Conservation (phyloP, 805 yeast genomes). For the Ogataea zsoltii region DNA sequence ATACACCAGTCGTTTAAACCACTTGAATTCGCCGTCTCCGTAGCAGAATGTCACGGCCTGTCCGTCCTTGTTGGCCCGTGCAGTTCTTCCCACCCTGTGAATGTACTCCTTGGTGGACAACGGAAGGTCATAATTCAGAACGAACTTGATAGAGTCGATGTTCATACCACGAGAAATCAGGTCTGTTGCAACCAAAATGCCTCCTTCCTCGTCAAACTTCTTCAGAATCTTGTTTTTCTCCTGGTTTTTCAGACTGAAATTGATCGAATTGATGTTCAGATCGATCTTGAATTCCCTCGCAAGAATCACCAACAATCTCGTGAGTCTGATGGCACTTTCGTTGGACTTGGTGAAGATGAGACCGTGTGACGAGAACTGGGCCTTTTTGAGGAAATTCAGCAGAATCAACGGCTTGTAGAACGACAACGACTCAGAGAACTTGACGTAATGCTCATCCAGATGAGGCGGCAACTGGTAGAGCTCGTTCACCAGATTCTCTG, state of each 20-base stretch:
- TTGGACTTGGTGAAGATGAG: slow-evolving; percentile 74
- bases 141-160: slow-evolving; percentile 65
- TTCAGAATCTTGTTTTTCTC: slow-evolving; percentile 59
- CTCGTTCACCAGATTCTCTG: slow-evolving; percentile 47
- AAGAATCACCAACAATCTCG: slow-evolving; percentile 56
- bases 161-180: slow-evolving; percentile 96
- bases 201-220: slow-evolving; percentile 52
- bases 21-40: slow-evolving; percentile 76
- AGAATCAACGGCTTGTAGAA: slow-evolving; percentile 73
- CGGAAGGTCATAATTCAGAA: slow-evolving; percentile 90
- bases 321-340: slow-evolving; percentile 81
- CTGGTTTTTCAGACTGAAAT: slow-evolving; percentile 55
- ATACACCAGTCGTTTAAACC: slow-evolving; percentile 51
- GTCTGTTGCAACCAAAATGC: slow-evolving; percentile 76
- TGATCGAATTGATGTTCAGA: slow-evolving; percentile 47
- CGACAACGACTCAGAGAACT: slow-evolving; percentile 32
- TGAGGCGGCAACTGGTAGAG: slow-evolving; percentile 61
- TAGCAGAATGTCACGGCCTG: slow-evolving; percentile 69
- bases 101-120: slow-evolving; percentile 86
- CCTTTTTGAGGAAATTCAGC: slow-evolving; percentile 51
- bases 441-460: slow-evolving; percentile 38
- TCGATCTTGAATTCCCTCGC: slow-evolving; percentile 23
- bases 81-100: slow-evolving; percentile 96
- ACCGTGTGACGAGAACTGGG: slow-evolving; percentile 37
- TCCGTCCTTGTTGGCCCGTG: slow-evolving; percentile 85